Base-by-base conservation (phyloP, 306 rosid species). In the Cercis canadensis region DNA sequence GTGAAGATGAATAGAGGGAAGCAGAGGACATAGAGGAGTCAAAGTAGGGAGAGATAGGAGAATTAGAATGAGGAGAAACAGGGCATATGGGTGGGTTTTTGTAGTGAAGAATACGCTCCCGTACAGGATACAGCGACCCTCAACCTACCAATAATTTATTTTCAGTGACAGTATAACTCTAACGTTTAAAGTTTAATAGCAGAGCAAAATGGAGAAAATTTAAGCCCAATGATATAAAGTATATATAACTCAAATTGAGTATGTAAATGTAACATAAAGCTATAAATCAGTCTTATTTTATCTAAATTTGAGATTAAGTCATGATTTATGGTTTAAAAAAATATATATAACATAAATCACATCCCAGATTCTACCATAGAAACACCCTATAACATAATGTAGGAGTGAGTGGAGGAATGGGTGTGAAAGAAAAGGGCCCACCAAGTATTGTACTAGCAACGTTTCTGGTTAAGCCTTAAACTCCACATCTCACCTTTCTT, bases 51-150 rank as follows among this genome's bases (percentile, higher is more conserved):
- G 29, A 70, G 62, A 46, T 18, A 65, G 43, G 18, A 29, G 3
- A 24, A 24, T 24, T 24, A 24, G 69, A 75, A 24, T 41, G 49
- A 32, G 19, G 76, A 72, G 68, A 29, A 31, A 40, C 67, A 55
- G 58, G 47, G 47, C 6, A 33, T 32, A 43, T 47, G 41, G 61
- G 46, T 62, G 68, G 54, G 69, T 39, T 69, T 77, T 69, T 85
- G 83, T 77, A 81, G 78, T 31, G 73, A 41, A 70, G 49, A 56
- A 60, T 43, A 75, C 72, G 83, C 88, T 82, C 74, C 82, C 29
- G n/a, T n/a, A n/a, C n/a, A n/a, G n/a, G n/a, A 4, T 68, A 83
- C n/a, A 81, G 80, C 76, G 88, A 89, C 92, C 45, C 70, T 55
- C 36, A 57, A 82, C 88, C 92, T 76, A 81, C 65, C 79, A 47